phyloP scores from a whole-genome alignment of 129 eudicot genomes.

The Heracleum sosnowskyi region DNA sequence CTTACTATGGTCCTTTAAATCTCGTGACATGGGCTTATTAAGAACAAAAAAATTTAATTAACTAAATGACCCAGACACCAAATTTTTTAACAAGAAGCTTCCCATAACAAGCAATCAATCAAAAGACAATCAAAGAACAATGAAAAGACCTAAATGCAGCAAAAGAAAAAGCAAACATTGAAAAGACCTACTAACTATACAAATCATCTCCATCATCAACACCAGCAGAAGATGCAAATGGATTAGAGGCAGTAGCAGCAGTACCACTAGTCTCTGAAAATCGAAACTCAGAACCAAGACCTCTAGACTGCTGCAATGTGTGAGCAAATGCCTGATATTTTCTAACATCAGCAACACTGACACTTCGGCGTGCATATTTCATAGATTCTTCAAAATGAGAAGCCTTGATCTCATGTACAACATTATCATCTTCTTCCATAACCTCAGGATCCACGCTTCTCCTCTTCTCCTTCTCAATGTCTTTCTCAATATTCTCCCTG shows the following conservation, averaged over 20 bases:
- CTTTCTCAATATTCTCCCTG: constrained; percentile 58
- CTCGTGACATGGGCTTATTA: too few relatives aligned
- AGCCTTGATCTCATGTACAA: constrained; percentile 47
- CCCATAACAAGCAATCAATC: background rate
- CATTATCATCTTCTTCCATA: constrained; percentile 56
- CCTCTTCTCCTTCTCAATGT: constrained; percentile 57
- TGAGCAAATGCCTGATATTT: constrained; percentile 64
- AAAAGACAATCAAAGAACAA: background rate
- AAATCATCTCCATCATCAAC: constrained; percentile 59
- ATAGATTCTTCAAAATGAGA: constrained; percentile 60
- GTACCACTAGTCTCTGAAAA: constrained; percentile 31
- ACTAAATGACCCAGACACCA: too few relatives aligned
- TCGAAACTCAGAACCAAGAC: constrained; percentile 42
- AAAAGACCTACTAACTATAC: constrained; percentile 22
- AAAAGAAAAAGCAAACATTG: too few relatives aligned
- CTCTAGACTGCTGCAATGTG: constrained; percentile 61
- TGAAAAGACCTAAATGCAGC: background rate
- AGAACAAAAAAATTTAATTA: too few relatives aligned
- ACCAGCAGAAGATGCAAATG: constrained; percentile 36
- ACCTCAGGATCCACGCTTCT: constrained; percentile 51
- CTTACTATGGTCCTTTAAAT: too few relatives aligned
- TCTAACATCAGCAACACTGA: constrained; percentile 55
- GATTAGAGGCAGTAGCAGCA: constrained; percentile 21
- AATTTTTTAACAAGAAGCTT: background rate
- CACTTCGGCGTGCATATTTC: constrained; percentile 66